These are phyloP conservation scores for Backusella tarrabulga DNA, from an alignment of 192 early-diverging fungal species.

Conservation along the genomic window DNA sequence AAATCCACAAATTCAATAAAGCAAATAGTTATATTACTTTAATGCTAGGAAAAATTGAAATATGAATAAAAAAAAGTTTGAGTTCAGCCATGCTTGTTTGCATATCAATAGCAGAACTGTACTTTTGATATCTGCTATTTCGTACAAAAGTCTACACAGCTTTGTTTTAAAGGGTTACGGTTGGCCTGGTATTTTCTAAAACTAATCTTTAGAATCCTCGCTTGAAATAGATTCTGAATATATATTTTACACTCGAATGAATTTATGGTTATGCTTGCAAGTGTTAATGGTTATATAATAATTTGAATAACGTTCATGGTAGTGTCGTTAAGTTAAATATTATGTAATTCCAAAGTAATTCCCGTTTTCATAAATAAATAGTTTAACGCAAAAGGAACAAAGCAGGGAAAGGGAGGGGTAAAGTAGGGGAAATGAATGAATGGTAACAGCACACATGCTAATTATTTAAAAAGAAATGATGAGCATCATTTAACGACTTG, in stretches of 20 bases:
- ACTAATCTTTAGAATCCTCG: not conserved
- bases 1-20: not conserved
- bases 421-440: not conserved
- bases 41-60: not conserved
- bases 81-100: not conserved
- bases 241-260: not conserved
- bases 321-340: not conserved
- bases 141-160: not conserved
- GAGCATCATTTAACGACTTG: not conserved
- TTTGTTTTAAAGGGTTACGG: not conserved
- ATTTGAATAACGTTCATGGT: not conserved
- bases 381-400: not conserved
- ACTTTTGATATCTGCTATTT: not conserved
- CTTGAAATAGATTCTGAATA: not conserved
- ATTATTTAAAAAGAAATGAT: not conserved
- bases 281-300: not conserved
- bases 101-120: not conserved
- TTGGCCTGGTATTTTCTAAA: not conserved
- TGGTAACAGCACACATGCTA: not conserved
- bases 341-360: not conserved
- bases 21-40: not conserved
- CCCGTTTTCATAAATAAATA: not conserved
- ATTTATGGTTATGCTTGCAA: not conserved
- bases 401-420: not conserved
- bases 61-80: not conserved